Evolutionary conservation across 2,329 filamentous ascomycete species (phyloP).

Genomic region (Paramyrothecium roridum): DNA sequence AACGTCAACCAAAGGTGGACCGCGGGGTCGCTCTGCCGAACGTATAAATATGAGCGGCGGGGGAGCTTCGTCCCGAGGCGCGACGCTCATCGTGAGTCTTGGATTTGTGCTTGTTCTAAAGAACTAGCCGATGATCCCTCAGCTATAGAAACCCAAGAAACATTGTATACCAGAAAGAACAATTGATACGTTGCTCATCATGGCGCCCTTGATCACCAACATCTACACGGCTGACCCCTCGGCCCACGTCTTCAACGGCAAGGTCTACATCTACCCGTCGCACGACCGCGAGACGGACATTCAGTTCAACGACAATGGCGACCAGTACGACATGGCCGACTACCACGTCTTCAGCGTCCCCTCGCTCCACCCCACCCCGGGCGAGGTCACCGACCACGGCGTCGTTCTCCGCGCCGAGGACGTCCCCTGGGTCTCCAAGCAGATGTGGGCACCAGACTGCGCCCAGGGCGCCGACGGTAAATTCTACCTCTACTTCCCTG

Average conservation of each 20-base stretch:
- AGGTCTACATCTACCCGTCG: slow-evolving; percentile 76
- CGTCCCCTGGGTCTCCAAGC: slow-evolving; percentile 74
- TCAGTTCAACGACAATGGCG: slow-evolving; percentile 77
- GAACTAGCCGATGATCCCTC: too few species aligned
- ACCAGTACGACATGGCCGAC: slow-evolving; percentile 82
- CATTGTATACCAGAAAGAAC: too few species aligned
- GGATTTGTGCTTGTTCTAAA: too few species aligned
- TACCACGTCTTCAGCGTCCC: slow-evolving; percentile 71
- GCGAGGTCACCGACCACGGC: slow-evolving; percentile 69
- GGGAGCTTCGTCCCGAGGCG: not conserved
- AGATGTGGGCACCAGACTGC: slow-evolving; percentile 79
- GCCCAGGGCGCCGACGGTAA: slow-evolving; percentile 59
- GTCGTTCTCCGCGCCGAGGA: slow-evolving; percentile 62
- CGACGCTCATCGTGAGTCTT: too few species aligned
- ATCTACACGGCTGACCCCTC: slow-evolving; percentile 79
- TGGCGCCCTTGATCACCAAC: slow-evolving; percentile 66
- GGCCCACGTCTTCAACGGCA: slow-evolving; percentile 74
- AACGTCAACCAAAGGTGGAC: not conserved
- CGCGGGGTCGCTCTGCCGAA: not conserved
- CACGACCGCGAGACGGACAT: slow-evolving; percentile 76
- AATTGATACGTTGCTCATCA: not conserved
- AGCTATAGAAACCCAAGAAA: too few species aligned
- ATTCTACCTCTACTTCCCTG: slow-evolving; percentile 77
- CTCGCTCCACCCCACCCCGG: slow-evolving; percentile 46
- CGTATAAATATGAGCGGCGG: slow-evolving; percentile 10